Percentiles rank a stretch among this genome's conserved stretches.
Evolutionary conservation across 164 flowering plant genomes (phyloP).

Genomic region (Dillenia turbinata): DNA sequence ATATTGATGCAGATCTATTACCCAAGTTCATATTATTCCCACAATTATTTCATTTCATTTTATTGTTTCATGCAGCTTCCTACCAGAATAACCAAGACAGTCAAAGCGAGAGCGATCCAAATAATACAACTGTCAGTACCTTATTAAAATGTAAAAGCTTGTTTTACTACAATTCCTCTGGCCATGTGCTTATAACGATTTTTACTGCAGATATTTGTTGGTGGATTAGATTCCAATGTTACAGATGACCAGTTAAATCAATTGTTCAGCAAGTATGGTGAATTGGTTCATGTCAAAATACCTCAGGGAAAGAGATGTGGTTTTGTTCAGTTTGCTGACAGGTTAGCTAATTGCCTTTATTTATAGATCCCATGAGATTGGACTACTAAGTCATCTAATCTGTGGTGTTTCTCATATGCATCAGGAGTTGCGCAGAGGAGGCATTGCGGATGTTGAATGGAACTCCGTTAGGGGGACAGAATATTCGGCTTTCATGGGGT

Average conservation of each 20-base stretch:
- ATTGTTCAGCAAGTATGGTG: slow-evolving; percentile 67
- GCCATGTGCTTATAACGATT: slow-evolving; percentile 3
- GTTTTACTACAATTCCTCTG: neutral
- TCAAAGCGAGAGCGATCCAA: slow-evolving; percentile 73
- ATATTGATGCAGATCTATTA: neutral
- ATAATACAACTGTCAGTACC: slow-evolving; percentile 82
- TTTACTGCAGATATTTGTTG: slow-evolving; percentile 77
- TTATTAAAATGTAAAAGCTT: slow-evolving; percentile 2
- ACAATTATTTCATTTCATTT: slow-evolving; percentile 1
- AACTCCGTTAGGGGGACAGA: slow-evolving; percentile 60
- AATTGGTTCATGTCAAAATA: slow-evolving; percentile 76
- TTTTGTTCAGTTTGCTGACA: slow-evolving; percentile 82
- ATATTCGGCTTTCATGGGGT: slow-evolving; percentile 82
- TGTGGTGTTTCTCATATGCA: neutral
- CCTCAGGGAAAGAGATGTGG: slow-evolving; percentile 90
- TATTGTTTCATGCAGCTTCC: slow-evolving; percentile 50
- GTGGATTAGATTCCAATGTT: slow-evolving; percentile 68
- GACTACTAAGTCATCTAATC: neutral
- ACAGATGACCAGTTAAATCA: slow-evolving; percentile 70
- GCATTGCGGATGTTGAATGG: slow-evolving; percentile 69
- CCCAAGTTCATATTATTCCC: neutral
- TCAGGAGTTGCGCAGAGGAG: slow-evolving; percentile 73
- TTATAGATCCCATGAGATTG: neutral
- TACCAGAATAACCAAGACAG: slow-evolving; percentile 54
- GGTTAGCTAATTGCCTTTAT: slow-evolving; percentile 30